These are phyloP conservation scores for Metarhizium brunneum DNA, from an alignment of 2,329 filamentous ascomycete species.

Conservation along the genomic window DNA sequence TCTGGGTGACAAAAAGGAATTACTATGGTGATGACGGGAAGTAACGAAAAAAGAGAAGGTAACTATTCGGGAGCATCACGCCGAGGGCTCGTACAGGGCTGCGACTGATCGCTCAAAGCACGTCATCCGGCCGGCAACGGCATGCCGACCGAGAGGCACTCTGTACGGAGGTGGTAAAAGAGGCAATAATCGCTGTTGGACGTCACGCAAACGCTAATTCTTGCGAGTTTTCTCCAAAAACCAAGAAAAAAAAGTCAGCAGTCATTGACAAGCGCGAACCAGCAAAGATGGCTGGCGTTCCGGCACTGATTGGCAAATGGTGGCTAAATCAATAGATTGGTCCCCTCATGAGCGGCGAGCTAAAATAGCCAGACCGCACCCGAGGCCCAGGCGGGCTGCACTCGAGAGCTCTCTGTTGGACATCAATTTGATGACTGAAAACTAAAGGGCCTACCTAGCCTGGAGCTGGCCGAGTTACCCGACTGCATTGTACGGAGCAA, in stretches of 20 bases:
- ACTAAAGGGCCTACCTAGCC: not conserved
- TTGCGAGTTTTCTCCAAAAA: no score
- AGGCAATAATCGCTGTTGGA: not conserved
- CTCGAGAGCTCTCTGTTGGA: no score
- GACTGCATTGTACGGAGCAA: not conserved
- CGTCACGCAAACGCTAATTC: not conserved
- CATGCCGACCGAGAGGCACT: not conserved
- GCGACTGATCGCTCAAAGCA: not conserved
- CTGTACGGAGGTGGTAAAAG: not conserved
- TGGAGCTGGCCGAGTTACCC: not conserved
- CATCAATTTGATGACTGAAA: not conserved
- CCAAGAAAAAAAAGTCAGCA: no score
- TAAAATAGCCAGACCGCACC: no score
- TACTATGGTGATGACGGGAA: no score
- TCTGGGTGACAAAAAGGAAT: no score
- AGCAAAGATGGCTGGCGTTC: no score
- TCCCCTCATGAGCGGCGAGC: no score
- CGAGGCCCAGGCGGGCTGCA: not conserved
- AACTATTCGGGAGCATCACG: not conserved
- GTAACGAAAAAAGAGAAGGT: no score
- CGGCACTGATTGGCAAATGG: not conserved
- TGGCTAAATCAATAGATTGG: not conserved
- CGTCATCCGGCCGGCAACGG: not conserved
- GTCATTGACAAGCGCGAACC: no score
- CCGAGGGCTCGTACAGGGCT: not conserved